These are phyloP conservation scores for Boletus rufocinnamomeus DNA, from an alignment of 768 basidiomycete genomes.

Conservation along the genomic window DNA sequence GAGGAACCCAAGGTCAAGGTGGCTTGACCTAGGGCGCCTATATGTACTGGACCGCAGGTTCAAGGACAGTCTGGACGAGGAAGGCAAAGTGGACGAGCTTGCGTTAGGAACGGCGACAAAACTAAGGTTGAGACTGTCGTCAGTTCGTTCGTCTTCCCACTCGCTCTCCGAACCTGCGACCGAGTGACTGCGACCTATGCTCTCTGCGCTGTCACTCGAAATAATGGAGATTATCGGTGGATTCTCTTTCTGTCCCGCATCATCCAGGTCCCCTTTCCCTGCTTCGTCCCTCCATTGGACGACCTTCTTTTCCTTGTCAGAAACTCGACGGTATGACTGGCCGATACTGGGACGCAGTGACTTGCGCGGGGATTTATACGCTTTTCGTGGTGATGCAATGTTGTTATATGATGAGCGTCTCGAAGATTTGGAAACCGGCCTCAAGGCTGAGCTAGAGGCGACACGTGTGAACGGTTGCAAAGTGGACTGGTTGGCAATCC, in stretches of 20 bases:
- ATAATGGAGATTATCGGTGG: constrained; percentile 30
- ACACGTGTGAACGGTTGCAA: constrained; percentile 45
- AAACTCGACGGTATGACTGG: constrained; percentile 62
- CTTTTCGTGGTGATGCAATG: constrained; percentile 49
- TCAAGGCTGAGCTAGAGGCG: constrained; percentile 51
- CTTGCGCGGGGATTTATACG: constrained; percentile 65
- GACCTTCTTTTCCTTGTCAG: constrained; percentile 71
- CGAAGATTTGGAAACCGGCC: constrained; percentile 41
- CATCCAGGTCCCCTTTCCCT: constrained; percentile 79
- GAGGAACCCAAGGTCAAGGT: constrained; percentile 70
- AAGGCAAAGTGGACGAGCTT: constrained; percentile 37
- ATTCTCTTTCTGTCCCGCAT: constrained; percentile 43
- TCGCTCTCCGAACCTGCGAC: constrained; percentile 76
- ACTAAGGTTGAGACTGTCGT: constrained; percentile 68
- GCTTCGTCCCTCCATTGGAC: constrained; percentile 89
- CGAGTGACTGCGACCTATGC: constrained; percentile 40
- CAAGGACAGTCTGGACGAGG: constrained; percentile 33
- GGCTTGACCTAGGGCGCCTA: constrained; percentile 61
- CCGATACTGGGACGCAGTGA: constrained; percentile 66
- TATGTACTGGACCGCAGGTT: constrained; percentile 18
- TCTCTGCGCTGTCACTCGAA: constrained; percentile 39
- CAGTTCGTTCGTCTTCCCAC: constrained; percentile 89
- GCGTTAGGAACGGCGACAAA: constrained; percentile 38
- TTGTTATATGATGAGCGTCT: constrained; percentile 45
- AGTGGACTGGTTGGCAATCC: constrained; percentile 52